Base-by-base conservation (phyloP, 139 green algal species). In the Asterochloris sp. region DNA sequence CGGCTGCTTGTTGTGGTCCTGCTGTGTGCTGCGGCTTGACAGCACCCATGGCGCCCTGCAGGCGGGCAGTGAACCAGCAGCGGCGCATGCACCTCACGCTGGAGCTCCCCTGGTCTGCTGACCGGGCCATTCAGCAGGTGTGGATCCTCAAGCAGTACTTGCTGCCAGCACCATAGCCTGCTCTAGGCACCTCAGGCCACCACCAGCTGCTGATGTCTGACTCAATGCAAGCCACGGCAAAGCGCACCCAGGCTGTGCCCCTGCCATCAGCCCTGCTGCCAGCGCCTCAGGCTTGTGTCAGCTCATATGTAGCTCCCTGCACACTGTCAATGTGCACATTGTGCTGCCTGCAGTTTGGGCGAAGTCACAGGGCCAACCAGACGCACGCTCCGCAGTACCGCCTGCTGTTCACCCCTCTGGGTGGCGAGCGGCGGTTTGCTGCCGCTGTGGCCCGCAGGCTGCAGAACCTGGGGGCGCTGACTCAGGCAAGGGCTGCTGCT, bases 81-180 rank as follows among this genome's bases (percentile, higher is more conserved):
- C 84, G 88, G 69, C 80, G 90, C 13, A 84, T 93, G 74, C 90
- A 93, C 75, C 83, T 94, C 10, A 94, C 89, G 0, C 78, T 91
- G 47, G 90, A 94, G 87, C 87, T 94, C 83, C 89, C 90, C 23
- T 94, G 90, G 90, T 83, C 62, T 21, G 89, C 92, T 13, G 92
- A 96, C 83, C 91, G 91, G 69, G 89, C 92, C 29, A 92, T 96
- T 62, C 93, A 96, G 87, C 93, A 95, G 88, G 88, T 96, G 19
- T 71, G 66, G 17, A 1, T 54, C 38, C 38, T 54, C 38, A 54
- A 54, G 38, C 38, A 54, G 38, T 6, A 10, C 6, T 54, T 54
- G 38, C 4, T 54, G 4, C 38, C 38, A 54, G 6, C 6, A 54
- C 38, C 38, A 54, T 54, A 54, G 38, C 38, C 38, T 54, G 38